Percentiles rank a stretch among this genome's conserved stretches.
phyloP scores from a whole-genome alignment of 805 yeast species.

The Saturnispora besseyi region DNA sequence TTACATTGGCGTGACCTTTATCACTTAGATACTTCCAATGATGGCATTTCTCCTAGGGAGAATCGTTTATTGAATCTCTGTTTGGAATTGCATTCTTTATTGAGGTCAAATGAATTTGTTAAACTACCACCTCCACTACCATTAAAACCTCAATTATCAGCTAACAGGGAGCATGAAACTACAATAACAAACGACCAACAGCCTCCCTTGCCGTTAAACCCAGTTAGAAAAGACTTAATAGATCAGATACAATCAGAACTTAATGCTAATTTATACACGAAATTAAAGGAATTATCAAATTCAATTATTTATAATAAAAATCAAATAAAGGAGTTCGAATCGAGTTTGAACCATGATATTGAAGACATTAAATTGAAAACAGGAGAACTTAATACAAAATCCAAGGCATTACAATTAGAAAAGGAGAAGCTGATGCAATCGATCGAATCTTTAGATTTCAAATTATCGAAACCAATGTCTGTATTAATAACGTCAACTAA shows the following conservation, averaged over 20 bases:
- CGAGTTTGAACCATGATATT: background rate
- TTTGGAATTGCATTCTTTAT: conserved; percentile 9
- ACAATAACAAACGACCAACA: conserved; percentile 6
- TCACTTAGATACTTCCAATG: conserved; percentile 19
- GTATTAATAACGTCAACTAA: background rate
- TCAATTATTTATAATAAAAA: background rate
- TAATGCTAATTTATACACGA: background rate
- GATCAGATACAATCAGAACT: conserved; percentile 2
- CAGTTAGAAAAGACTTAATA: background rate
- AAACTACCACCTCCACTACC: conserved; percentile 22
- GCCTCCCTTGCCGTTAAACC: background rate
- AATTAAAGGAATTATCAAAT: background rate
- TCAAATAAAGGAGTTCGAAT: background rate
- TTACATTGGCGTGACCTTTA: conserved; percentile 40
- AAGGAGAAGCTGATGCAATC: background rate
- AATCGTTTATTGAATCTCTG: conserved; percentile 23
- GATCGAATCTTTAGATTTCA: background rate
- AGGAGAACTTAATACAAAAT: background rate
- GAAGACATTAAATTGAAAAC: conserved; percentile 1
- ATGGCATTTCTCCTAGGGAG: conserved; percentile 18
- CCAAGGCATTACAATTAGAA: background rate
- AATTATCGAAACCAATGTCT: background rate
- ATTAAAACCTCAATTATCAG: conserved; percentile 19
- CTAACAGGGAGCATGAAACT: background rate
- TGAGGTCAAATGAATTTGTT: background rate